These are phyloP conservation scores for Lagenidium sp. DNA, from an alignment of 352 stramenopile species.

Conservation along the genomic window DNA sequence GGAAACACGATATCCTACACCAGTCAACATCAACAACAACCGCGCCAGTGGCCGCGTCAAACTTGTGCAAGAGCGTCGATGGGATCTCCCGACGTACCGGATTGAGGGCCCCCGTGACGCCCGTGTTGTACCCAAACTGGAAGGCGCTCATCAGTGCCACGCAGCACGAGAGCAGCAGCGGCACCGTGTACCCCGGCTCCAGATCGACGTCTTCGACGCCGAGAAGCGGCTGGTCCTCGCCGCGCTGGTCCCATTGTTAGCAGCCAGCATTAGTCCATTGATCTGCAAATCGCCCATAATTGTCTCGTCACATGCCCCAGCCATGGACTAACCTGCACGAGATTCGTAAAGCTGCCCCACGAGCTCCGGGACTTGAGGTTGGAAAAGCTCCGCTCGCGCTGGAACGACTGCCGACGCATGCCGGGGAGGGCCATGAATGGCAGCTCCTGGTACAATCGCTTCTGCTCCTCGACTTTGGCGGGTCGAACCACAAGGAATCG, in stretches of 20 bases:
- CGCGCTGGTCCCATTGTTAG: constrained; percentile 30
- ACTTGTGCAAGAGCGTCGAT: no score
- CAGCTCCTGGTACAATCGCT: constrained; percentile 33
- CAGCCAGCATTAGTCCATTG: not conserved
- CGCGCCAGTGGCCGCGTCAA: no score
- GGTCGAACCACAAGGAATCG: no score
- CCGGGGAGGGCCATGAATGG: constrained; percentile 33
- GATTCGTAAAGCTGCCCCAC: constrained; percentile 35
- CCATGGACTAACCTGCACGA: no score
- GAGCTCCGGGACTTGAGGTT: constrained; percentile 35
- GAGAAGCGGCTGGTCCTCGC: constrained; percentile 58
- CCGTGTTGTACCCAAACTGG: constrained; percentile 40
- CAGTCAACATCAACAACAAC: constrained; percentile 5
- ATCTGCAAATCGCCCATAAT: not conserved
- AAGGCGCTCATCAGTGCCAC: constrained; percentile 29
- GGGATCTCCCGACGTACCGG: constrained; percentile 16
- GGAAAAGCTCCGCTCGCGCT: constrained; percentile 33
- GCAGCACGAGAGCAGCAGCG: constrained; percentile 30
- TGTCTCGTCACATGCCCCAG: no score
- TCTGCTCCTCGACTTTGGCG: constrained; percentile 27
- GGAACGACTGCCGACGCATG: constrained; percentile 35
- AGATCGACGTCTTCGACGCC: constrained; percentile 19
- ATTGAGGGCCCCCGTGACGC: constrained; percentile 27
- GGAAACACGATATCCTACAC: constrained; percentile 27
- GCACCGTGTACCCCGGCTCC: constrained; percentile 29